Base-by-base conservation (phyloP, 2,329 filamentous ascomycete genomes). In the Corynespora cassiicola region DNA sequence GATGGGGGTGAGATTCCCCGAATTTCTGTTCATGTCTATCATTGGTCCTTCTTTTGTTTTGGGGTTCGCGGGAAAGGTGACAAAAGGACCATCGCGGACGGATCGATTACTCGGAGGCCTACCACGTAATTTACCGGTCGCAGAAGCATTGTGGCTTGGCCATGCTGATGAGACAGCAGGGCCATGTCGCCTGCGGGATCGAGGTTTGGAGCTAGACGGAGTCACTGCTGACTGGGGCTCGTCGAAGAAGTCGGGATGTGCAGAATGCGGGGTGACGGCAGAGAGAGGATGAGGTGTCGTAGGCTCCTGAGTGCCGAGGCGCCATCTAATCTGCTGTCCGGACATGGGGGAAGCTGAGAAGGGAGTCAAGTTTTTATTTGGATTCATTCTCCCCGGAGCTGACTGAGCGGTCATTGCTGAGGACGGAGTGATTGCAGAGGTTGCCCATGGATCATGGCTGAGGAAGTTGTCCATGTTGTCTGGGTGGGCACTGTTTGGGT, bases 151-250 rank as follows among this genome's bases (percentile, higher is more conserved):
- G 42, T 79, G 81, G 47, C 82, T 82, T 38, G 86, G 83, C 91
- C 91, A 96, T 1, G 91, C 91, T 7, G 90, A 96, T 1, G 90
- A 96, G 0, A 96, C 89, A 6, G 88, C 90, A 0, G 90, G 87
- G 0, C 90, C 90, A 63, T 95, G 87, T 4, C 88, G 81, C 38
- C 85, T 76, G 37, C 79, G 68, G 5, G 75, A 67, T 42, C 79
- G 68, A 47, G 77, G 84, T 22, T 68, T 66, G 9, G 68, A 59
- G 30, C 65, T 64, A 35, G 79, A 82, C 1, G 86, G 83, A 4
- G 85, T 87, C n/a, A 88, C 75, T 3, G 88, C 87, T 1, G 89
- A 90, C 31, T 78, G 83, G 7, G 88, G 86, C 47, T 89, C 86
- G 30, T 77, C 72, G 38, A 75, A 74, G 32, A 73, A 74, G 51